Base-by-base conservation (phyloP, 1,284 basidiomycete genomes). In the Rhodofomes roseus region DNA sequence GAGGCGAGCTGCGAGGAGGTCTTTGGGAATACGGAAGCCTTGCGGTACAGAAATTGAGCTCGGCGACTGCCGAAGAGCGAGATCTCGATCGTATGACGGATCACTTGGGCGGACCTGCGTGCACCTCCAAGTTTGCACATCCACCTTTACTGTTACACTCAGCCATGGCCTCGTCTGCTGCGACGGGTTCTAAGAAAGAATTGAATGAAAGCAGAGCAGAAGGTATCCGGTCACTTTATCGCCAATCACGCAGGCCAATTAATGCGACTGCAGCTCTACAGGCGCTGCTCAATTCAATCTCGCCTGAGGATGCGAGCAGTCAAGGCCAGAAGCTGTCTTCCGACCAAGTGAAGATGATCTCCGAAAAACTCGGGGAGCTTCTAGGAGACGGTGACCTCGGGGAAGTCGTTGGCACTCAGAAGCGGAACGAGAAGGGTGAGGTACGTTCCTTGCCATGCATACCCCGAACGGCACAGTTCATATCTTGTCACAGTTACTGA, bases 351-450 rank as follows among this genome's bases (percentile, higher is more conserved):
- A 73, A 74, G 58, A 81, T 74, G 60, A 71, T 92, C 25, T 83
- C 87, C 1, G 78, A 83, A 58, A 89, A 81, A 70, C 73, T 91
- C 12, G 77, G 75, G 11, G 79, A 89, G 64, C 70, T 91, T 22
- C 72, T 90, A n/a, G 85, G 82, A 29, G 77, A 79, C 25, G 77
- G 77, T 39, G 63, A 56, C 22, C 60, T 66, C 50, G 44, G 23
- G 16, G 56, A 60, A 2, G 70, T 72, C 20, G 74, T 72, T 36
- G 70, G 72, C 52, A 67, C 66, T 29, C 71, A 73, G 23, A 76
- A 73, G 62, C 74, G 76, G 59, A 81, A 81, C 64, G 82, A 81
- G 73, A 78, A 77, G 73, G 82, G 81, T 78, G 82, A 88, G 81
- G 89, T 87, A 77, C 65, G 81, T 76, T 54, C 34, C 31, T 12